phyloP scores from a whole-genome alignment of 2,329 filamentous ascomycete genomes.

The Colletotrichum sp. region DNA sequence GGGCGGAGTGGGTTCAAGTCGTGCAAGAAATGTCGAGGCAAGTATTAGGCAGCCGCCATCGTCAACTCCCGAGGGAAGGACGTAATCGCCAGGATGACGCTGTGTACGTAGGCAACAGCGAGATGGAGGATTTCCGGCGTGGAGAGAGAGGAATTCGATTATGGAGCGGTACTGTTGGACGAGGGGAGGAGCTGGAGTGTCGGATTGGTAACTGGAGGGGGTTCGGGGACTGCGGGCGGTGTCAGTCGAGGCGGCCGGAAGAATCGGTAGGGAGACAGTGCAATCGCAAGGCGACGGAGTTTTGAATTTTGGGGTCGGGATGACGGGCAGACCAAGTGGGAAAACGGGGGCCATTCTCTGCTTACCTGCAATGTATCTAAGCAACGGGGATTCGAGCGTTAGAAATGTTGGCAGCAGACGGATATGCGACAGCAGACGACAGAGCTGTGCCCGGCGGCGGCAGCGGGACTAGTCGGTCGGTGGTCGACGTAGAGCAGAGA shows the following conservation, averaged over 20 bases:
- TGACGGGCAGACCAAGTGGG: background rate
- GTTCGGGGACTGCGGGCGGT: conserved; percentile 11
- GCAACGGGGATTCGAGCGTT: background rate
- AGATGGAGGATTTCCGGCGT: background rate
- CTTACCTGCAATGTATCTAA: background rate
- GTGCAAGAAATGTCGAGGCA: background rate
- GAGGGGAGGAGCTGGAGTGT: background rate
- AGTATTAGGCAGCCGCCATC: conserved; percentile 17
- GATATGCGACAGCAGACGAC: background rate
- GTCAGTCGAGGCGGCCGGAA: conserved; percentile 15
- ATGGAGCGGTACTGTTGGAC: background rate
- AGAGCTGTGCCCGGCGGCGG: background rate
- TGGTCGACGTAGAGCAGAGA: background rate
- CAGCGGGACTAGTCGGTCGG: background rate
- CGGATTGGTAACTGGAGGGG: background rate
- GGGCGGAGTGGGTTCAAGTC: background rate
- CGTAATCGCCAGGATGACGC: background rate
- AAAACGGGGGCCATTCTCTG: background rate
- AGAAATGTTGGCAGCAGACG: background rate
- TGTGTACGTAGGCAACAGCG: background rate
- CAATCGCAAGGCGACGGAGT: background rate
- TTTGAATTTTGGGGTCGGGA: background rate
- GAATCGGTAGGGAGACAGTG: conserved; percentile 5
- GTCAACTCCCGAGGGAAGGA: conserved; percentile 1
- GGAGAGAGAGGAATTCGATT: background rate